Evolutionary conservation across 2,329 filamentous ascomycete species (phyloP), one percentile per base, ranked within the genome.

Genomic region (Xylaria arbuscula): DNA sequence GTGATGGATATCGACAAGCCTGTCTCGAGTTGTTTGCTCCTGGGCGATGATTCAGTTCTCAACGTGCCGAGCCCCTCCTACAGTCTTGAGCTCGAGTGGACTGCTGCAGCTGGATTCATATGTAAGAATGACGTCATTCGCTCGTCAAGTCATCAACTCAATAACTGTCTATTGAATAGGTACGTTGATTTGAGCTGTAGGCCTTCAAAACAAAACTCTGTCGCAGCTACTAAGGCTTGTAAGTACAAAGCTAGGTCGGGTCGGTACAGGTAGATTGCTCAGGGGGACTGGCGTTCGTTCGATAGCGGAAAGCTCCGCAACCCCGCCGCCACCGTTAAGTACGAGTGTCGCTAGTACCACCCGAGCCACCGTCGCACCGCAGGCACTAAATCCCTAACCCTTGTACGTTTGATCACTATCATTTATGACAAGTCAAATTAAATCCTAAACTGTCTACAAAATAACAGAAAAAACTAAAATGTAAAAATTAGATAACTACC

Each of bases 91-190:
- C 34, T 17, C n/a, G n/a, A 22, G 53, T 13, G 11, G 54, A 45
- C 2, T 42, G 40, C n/a, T 1, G 38, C 22, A 45, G 62, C 47
- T 56, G 2, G 9, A 32, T 42, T 60, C n/a, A 19, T 32, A 38
- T 5, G n/a, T 58, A 53, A 65, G 36, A 42, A 62, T 59, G 58
- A 70, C 54, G 61, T 62, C 64, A 64, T 40, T 51, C 34, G 10
- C 3, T 36, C 34, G 40, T 61, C n/a, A 17, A 3, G 17, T 45
- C 15, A 45, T 17, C 7, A 17, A 42, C 13, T 15, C 6, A 45
- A 4, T 1, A 0, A 15, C n/a, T 38, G 8, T 32, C 17, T 17
- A 36, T 15, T 15, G 7, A 36, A n/a, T 17, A 51, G 8, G 48
- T 36, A 19, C 36, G 9, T 19, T 11, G 32, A 19, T 24, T 24